Evolutionary conservation across 83 land plant genomes (phyloP).

Genomic region (Picea mariana): DNA sequence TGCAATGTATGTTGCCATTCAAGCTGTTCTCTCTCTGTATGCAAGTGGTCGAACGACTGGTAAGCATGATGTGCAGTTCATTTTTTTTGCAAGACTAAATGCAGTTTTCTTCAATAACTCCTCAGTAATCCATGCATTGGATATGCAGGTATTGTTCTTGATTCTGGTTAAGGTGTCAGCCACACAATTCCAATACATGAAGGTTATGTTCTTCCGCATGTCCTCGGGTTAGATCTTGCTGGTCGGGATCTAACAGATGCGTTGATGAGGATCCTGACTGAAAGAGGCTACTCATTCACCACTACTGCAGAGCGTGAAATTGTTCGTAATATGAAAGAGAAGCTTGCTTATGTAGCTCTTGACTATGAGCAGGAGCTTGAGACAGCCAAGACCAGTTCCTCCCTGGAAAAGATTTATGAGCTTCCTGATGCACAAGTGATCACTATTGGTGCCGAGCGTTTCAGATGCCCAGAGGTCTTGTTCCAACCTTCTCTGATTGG

Average conservation of each 20-base stretch:
- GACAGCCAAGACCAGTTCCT: no score
- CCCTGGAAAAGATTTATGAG: no score
- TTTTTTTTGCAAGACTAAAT: no score
- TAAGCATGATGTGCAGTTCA: neutral
- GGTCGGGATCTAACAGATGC: conserved; percentile 1
- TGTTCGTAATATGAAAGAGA: neutral
- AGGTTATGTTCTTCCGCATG: conserved; percentile 5
- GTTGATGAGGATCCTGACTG: neutral
- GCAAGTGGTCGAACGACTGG: neutral
- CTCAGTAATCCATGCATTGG: neutral
- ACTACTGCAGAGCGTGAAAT: neutral
- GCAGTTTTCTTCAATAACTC: no score
- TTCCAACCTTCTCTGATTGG: no score
- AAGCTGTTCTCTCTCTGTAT: neutral
- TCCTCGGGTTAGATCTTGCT: neutral
- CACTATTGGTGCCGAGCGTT: no score
- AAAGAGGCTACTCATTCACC: conserved; percentile 10
- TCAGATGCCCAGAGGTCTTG: no score
- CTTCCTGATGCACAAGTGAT: no score
- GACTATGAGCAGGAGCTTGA: no score
- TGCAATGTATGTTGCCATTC: neutral
- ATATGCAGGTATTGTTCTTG: conserved; percentile 1
- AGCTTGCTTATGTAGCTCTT: neutral
- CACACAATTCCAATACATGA: neutral
- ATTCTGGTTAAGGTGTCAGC: neutral